These are phyloP conservation scores for Boletus barrowsii DNA, from an alignment of 768 basidiomycete genomes.

Conservation along the genomic window DNA sequence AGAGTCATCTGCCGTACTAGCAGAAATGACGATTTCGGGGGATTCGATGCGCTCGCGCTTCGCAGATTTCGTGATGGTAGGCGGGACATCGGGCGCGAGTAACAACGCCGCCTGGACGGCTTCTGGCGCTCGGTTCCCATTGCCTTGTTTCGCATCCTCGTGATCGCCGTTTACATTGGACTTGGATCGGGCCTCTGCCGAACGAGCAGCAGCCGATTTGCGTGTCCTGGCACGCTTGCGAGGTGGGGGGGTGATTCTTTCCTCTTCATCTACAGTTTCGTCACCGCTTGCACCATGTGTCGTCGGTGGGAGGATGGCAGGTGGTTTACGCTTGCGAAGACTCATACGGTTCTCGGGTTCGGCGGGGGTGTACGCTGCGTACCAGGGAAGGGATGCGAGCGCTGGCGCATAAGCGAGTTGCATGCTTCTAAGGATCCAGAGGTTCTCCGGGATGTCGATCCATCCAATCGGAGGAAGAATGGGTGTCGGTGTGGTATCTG, in stretches of 20 bases:
- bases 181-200: slow-evolving; percentile 4
- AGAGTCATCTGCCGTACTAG: slow-evolving; percentile 4
- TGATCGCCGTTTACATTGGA: slow-evolving; percentile 3
- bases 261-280: slow-evolving; percentile 31
- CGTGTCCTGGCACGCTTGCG: slow-evolving; percentile 32
- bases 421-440: slow-evolving; percentile 33
- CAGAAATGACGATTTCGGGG: slow-evolving; percentile 8
- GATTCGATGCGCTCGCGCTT: slow-evolving; percentile 25
- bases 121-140: not conserved
- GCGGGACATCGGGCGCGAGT: slow-evolving; percentile 15
- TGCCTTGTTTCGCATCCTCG: slow-evolving; percentile 6
- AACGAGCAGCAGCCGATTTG: slow-evolving; percentile 15
- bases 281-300: slow-evolving; percentile 36
- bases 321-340: slow-evolving; percentile 32
- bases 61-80: slow-evolving; percentile 10
- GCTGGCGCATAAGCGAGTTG: slow-evolving; percentile 28
- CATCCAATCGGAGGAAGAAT: slow-evolving; percentile 36
- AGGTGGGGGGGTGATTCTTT: slow-evolving; percentile 26
- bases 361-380: slow-evolving; percentile 28
- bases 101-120: slow-evolving; percentile 9
- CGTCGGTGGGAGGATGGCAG: slow-evolving; percentile 13
- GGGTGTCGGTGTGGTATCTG: slow-evolving; percentile 30
- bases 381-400: slow-evolving; percentile 27
- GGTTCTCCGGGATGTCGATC: slow-evolving; percentile 33
- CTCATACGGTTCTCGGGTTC: slow-evolving; percentile 34